Evolutionary conservation across 2,329 filamentous ascomycete genomes (phyloP).

Genomic region (Geosmithia flava): DNA sequence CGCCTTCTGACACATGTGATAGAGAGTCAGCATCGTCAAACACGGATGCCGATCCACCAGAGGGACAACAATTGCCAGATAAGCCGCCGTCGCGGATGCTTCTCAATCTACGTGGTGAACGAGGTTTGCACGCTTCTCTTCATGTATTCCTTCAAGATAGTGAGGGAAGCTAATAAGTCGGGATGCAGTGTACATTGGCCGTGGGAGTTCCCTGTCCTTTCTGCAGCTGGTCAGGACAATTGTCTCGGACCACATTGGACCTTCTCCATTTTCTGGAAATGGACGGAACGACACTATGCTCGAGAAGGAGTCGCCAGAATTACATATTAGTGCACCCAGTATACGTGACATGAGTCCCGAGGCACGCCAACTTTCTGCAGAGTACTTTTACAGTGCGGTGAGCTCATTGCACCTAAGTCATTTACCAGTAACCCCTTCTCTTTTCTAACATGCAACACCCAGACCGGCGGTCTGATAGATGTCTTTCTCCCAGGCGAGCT

Average conservation of each 20-base stretch:
- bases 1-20: constrained; percentile 16
- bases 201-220: constrained; percentile 41
- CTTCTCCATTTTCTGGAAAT: constrained; percentile 39
- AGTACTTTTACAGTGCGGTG: constrained; percentile 10
- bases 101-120: constrained; percentile 37
- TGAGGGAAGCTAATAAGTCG: constrained; percentile 1
- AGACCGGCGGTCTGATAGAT: constrained; percentile 21
- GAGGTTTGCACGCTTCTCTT: constrained; percentile 19
- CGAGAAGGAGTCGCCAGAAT: constrained; percentile 23
- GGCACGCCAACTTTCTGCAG: constrained; percentile 5
- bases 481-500: constrained; percentile 16
- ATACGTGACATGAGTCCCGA: constrained; percentile 6
- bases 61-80: constrained; percentile 5
- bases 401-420: not conserved
- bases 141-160: not conserved
- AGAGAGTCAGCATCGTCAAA: not conserved
- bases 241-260: constrained; percentile 36
- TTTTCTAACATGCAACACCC: not conserved
- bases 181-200: constrained; percentile 30
- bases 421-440: no score
- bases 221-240: constrained; percentile 37
- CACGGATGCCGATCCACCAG: not conserved
- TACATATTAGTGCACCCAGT: constrained; percentile 1
- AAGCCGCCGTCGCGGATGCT: constrained; percentile 27
- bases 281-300: constrained; percentile 38